Percentiles rank a stretch among this genome's conserved stretches.
Conservation (phyloP, 805 yeast genomes). For the Schwanniomyces pseudopolymorphus region DNA sequence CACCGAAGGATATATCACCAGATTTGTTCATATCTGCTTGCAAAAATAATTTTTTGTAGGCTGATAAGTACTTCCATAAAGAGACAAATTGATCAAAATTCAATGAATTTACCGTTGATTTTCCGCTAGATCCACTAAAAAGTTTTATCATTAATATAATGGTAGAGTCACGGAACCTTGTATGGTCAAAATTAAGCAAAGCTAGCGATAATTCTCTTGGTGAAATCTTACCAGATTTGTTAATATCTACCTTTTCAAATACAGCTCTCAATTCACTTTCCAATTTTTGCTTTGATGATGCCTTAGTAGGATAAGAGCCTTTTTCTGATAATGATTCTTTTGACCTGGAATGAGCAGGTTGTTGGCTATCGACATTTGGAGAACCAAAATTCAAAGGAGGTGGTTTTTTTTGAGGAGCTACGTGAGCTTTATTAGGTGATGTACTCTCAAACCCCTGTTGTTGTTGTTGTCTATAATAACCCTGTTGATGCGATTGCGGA, state of each 20-base stretch:
- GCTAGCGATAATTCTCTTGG: constrained; percentile 59
- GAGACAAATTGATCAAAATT: constrained; percentile 64
- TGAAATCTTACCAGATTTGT: constrained; percentile 53
- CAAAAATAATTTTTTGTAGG: constrained; percentile 64
- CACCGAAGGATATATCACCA: constrained; percentile 63
- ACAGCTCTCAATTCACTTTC: constrained; percentile 49
- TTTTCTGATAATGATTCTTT: constrained; percentile 21
- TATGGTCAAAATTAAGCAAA: constrained; percentile 61
- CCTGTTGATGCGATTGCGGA: constrained; percentile 7
- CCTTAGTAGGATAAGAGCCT: constrained; percentile 10
- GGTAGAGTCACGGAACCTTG: constrained; percentile 60
- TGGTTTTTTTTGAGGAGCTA: constrained; percentile 17
- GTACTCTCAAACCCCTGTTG: neutral
- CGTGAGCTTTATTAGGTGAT: neutral
- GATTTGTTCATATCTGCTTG: constrained; percentile 59
- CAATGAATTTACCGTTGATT: constrained; percentile 18
- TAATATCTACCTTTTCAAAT: constrained; percentile 55
- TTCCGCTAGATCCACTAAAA: constrained; percentile 42
- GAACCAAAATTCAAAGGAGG: constrained; percentile 10
- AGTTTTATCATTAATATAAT: constrained; percentile 61
- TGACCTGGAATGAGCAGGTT: constrained; percentile 10
- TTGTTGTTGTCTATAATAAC: constrained; percentile 8
- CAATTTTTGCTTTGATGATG: constrained; percentile 38
- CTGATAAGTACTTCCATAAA: constrained; percentile 65
- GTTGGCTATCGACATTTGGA: constrained; percentile 4